Evolutionary conservation across 345 rosid genomes (phyloP).

Genomic region (Eucalyptus curtisii): DNA sequence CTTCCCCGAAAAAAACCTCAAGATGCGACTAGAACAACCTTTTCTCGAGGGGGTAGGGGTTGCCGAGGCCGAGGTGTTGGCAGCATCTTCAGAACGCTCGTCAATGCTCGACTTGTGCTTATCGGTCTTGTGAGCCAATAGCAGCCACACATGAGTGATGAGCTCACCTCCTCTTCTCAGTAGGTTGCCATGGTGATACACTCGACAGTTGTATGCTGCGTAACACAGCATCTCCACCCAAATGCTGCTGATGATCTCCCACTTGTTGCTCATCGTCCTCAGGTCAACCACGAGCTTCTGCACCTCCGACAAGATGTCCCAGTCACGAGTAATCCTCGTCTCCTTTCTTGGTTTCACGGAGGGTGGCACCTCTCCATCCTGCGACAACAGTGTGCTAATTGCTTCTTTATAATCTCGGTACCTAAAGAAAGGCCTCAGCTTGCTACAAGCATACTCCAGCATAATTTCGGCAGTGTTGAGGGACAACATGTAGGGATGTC

Average conservation of each 20-base stretch:
- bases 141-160: neutral
- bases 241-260: neutral
- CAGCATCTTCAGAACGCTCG: neutral
- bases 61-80: neutral
- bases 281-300: neutral
- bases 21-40: neutral
- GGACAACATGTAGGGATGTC: neutral
- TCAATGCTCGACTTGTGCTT: neutral
- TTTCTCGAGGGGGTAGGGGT: accelerated
- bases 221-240: neutral
- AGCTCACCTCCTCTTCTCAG: neutral
- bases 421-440: neutral
- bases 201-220: neutral
- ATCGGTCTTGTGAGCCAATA: neutral
- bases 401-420: neutral
- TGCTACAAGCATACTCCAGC: neutral
- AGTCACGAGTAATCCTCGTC: neutral
- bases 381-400: neutral
- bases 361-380: neutral
- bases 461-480: neutral
- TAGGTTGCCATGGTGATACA: neutral
- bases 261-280: neutral
- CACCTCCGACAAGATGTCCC: neutral
- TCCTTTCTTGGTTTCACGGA: neutral
- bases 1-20: neutral